phyloP scores from a whole-genome alignment of 768 basidiomycete genomes.

The Boletus fagicola region DNA sequence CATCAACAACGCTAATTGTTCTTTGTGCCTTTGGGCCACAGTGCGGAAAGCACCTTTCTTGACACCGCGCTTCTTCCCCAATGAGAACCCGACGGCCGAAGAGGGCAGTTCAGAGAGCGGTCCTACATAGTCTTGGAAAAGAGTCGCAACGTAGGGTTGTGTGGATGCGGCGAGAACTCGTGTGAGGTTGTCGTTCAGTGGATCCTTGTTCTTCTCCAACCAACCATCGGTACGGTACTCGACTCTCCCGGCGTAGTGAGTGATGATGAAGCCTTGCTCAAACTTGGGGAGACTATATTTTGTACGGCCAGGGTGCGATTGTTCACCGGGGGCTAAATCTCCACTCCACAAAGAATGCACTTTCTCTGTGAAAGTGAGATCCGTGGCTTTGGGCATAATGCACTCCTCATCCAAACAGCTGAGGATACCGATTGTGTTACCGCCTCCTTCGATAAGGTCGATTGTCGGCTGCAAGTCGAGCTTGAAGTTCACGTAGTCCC shows the following conservation, averaged over 20 bases:
- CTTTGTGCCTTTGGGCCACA: slow-evolving; percentile 92
- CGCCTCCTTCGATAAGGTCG: slow-evolving; percentile 88
- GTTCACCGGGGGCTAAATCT: slow-evolving; percentile 41
- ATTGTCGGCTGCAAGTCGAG: slow-evolving; percentile 97
- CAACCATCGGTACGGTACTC: slow-evolving; percentile 95
- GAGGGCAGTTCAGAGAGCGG: slow-evolving; percentile 30
- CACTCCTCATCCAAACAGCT: slow-evolving; percentile 96
- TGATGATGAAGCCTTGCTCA: slow-evolving; percentile 90
- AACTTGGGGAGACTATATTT: slow-evolving; percentile 90
- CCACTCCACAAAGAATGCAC: slow-evolving; percentile 72
- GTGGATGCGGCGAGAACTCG: slow-evolving; percentile 81
- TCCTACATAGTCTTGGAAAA: slow-evolving; percentile 83
- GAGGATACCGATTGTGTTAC: slow-evolving; percentile 76
- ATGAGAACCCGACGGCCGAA: slow-evolving; percentile 38
- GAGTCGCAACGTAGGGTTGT: slow-evolving; percentile 74
- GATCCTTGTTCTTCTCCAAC: slow-evolving; percentile 99
- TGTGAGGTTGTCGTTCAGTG: slow-evolving; percentile 92
- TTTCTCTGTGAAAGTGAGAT: slow-evolving; percentile 92
- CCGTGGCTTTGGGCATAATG: slow-evolving; percentile 99
- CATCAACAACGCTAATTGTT: slow-evolving; percentile 92
- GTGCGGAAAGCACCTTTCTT: slow-evolving; percentile 98
- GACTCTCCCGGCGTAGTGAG: slow-evolving; percentile 96
- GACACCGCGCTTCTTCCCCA: slow-evolving; percentile 65
- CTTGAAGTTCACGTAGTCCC: slow-evolving; percentile 98
- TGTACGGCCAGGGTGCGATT: slow-evolving; percentile 66